A percentile compares a stretch with the other conserved stretches of the same genome.
These are phyloP conservation scores for Bretschneidera sinensis DNA, from an alignment of 345 rosid genomes.

Conservation along the genomic window DNA sequence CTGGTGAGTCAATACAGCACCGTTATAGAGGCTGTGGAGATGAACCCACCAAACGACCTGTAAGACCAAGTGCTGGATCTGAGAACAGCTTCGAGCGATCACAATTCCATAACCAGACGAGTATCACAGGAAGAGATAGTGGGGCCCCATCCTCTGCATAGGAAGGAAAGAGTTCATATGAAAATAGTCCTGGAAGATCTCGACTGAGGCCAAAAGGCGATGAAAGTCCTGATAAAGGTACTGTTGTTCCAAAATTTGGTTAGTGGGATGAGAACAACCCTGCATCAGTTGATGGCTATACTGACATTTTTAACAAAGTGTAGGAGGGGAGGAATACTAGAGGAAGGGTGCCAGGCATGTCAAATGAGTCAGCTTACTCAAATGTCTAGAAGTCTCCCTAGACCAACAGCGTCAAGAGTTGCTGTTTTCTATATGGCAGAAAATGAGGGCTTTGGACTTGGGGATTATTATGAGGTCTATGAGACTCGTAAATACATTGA, in stretches of 20 bases:
- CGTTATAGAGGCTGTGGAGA: conserved; percentile 49
- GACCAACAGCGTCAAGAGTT: conserved; percentile 27
- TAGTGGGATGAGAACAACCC: conserved; percentile 90
- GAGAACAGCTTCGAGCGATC: conserved; percentile 64
- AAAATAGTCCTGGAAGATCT: conserved; percentile 54
- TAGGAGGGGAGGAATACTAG: conserved; percentile 63
- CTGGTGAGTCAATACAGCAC: conserved; percentile 31
- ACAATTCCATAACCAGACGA: conserved; percentile 50
- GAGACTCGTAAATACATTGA: conserved; percentile 28
- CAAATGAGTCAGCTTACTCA: conserved; percentile 34
- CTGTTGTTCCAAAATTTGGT: conserved; percentile 88
- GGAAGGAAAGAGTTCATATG: conserved; percentile 57
- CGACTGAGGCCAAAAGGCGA: conserved; percentile 52
- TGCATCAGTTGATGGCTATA: conserved; percentile 76
- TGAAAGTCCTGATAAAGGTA: conserved; percentile 60
- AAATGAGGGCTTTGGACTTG: conserved; percentile 33
- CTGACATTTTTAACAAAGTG: conserved; percentile 82
- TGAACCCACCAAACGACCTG: conserved; percentile 40
- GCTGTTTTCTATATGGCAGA: conserved; percentile 62
- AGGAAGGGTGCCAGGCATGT: conserved; percentile 42
- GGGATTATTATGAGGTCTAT: conserved; percentile 6
- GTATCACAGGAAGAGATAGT: conserved; percentile 34
- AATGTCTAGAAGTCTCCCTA: conserved; percentile 17
- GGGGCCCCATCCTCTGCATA: conserved; percentile 42
- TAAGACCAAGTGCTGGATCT: conserved; percentile 38